A percentile compares a stretch with the other conserved stretches of the same genome.
These are phyloP conservation scores for Colletotrichum cereale DNA, from an alignment of 2,329 filamentous ascomycete genomes.

Conservation along the genomic window DNA sequence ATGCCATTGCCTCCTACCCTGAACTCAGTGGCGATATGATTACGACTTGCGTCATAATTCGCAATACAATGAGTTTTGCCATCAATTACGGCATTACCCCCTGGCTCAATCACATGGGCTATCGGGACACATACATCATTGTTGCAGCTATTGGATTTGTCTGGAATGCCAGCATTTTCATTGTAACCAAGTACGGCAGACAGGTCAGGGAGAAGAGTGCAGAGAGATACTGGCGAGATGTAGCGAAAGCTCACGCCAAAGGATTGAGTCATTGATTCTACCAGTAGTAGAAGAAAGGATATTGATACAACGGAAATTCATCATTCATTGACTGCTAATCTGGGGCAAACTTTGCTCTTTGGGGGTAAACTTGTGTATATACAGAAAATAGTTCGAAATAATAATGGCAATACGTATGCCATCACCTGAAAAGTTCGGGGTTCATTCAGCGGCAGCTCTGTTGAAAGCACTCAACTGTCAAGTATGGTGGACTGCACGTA, in stretches of 20 bases:
- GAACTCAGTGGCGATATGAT: conserved; percentile 48
- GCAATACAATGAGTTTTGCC: conserved; percentile 53
- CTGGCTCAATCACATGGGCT: conserved; percentile 51
- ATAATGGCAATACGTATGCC: too few relatives aligned
- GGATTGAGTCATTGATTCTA: conserved; percentile 38
- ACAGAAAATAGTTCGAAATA: too few relatives aligned
- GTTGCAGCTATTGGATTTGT: conserved; percentile 52
- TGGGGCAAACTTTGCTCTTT: too few relatives aligned
- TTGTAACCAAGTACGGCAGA: conserved; percentile 63
- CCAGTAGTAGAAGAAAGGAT: not conserved
- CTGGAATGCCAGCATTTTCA: conserved; percentile 55
- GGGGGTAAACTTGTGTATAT: not conserved
- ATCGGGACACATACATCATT: conserved; percentile 53
- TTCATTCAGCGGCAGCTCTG: too few relatives aligned
- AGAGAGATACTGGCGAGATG: conserved; percentile 53
- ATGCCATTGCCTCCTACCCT: conserved; percentile 48
- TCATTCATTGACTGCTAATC: too few relatives aligned
- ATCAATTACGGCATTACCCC: conserved; percentile 51
- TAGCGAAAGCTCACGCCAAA: conserved; percentile 45
- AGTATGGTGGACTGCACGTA: too few relatives aligned
- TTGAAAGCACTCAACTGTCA: too few relatives aligned
- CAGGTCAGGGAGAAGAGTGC: conserved; percentile 54
- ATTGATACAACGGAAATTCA: not conserved
- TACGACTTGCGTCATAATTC: conserved; percentile 49
- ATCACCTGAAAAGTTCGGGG: too few relatives aligned